Evolutionary conservation across 495 filamentous ascomycete species (phyloP).

Genomic region (Hypomontagnella submonticulosa): DNA sequence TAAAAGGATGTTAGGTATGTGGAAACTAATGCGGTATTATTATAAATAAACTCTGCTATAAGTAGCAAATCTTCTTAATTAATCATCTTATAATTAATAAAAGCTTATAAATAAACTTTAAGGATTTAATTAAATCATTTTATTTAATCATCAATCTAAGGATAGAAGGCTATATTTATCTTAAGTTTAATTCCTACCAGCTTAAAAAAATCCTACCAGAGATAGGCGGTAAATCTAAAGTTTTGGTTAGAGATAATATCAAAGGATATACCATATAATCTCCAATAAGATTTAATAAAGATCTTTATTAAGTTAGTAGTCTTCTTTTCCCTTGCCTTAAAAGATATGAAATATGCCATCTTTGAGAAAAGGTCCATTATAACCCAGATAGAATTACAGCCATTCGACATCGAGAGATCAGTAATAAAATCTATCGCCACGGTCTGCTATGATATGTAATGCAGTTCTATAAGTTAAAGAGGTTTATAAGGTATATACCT

Average conservation of each 20-base stretch:
- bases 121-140: slow-evolving; percentile 1
- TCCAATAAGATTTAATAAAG: neutral
- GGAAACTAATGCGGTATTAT: neutral
- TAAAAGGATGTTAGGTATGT: too few species aligned
- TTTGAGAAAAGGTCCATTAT: neutral
- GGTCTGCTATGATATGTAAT: neutral
- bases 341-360: too few species aligned
- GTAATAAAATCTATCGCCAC: neutral
- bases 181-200: neutral
- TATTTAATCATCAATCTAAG: neutral
- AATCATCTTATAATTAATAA: slow-evolving; percentile 5
- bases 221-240: neutral
- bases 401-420: neutral
- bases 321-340: neutral
- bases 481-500: neutral
- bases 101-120: neutral
- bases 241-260: neutral
- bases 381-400: neutral
- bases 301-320: neutral
- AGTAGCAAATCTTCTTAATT: slow-evolving; percentile 1
- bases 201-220: neutral
- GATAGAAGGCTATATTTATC: neutral
- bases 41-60: neutral
- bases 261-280: neutral
- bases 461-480: neutral